Conservation (phyloP, 2,329 filamentous ascomycete species). For the Endoconidiophora laricicola region DNA sequence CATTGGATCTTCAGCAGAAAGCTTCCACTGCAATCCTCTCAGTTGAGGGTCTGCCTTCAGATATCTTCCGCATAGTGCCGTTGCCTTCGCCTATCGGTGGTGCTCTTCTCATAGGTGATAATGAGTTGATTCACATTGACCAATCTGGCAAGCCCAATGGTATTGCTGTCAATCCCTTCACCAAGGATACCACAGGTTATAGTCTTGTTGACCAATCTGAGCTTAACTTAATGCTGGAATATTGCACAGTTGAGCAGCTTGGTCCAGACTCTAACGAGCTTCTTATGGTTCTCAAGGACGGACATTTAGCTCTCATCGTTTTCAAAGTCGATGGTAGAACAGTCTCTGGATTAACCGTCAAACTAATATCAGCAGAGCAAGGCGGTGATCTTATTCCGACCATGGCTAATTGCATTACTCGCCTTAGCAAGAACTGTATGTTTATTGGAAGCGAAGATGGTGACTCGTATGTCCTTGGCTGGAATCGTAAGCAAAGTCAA, state of each 20-base stretch:
- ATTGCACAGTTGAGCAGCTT: constrained; percentile 60
- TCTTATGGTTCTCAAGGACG: constrained; percentile 63
- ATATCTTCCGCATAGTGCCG: constrained; percentile 67
- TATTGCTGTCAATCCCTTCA: constrained; percentile 82
- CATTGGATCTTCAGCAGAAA: constrained; percentile 79
- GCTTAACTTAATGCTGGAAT: constrained; percentile 64
- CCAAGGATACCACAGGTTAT: constrained; percentile 67
- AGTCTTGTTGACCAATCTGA: constrained; percentile 73
- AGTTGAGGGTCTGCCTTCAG: constrained; percentile 69
- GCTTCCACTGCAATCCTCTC: constrained; percentile 87
- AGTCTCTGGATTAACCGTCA: constrained; percentile 71
- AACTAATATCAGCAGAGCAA: constrained; percentile 41
- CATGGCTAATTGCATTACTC: constrained; percentile 51
- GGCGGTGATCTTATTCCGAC: constrained; percentile 47
- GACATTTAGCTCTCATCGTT: constrained; percentile 55
- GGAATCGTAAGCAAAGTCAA: constrained; percentile 50
- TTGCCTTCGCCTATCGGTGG: constrained; percentile 78
- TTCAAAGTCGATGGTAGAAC: constrained; percentile 84
- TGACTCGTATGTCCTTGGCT: constrained; percentile 68
- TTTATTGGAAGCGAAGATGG: constrained; percentile 77
- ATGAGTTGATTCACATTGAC: constrained; percentile 88
- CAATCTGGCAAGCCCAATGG: constrained; percentile 89
- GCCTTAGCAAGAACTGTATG: constrained; percentile 48
- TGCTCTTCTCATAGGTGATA: constrained; percentile 68
- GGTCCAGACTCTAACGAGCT: constrained; percentile 66